Evolutionary conservation across 495 filamentous ascomycete species (phyloP).

Genomic region (Hypoxylon rickii): DNA sequence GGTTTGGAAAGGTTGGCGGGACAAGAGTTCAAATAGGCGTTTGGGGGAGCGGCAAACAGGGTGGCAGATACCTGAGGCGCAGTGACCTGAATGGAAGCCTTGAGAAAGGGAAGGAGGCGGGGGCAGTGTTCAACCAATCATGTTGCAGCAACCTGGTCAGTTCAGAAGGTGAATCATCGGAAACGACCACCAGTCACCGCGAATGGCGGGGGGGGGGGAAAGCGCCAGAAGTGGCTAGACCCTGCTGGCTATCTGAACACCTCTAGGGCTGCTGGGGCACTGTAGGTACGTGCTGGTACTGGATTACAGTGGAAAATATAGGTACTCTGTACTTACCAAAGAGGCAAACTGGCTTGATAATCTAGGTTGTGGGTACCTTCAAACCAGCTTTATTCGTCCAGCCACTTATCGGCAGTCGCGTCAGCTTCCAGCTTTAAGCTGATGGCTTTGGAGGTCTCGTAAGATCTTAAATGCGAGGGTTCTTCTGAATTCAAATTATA

Average conservation of each 20-base stretch:
- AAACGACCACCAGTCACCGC: slow-evolving; percentile 8
- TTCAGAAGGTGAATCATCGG: slow-evolving; percentile 37
- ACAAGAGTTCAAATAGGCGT: slow-evolving; percentile 20
- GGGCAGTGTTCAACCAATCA: slow-evolving; percentile 26
- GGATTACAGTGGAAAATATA: too few species aligned
- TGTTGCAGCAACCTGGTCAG: slow-evolving; percentile 1
- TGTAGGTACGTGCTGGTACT: too few species aligned
- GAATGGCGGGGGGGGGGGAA: slow-evolving; percentile 27
- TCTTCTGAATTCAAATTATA: too few species aligned
- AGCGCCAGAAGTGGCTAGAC: slow-evolving; percentile 25
- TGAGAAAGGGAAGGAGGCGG: slow-evolving; percentile 36
- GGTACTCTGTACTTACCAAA: slow-evolving; percentile 14
- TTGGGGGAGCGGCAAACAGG: slow-evolving; percentile 27
- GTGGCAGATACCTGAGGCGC: slow-evolving; percentile 31
- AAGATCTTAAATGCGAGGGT: too few species aligned
- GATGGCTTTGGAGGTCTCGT: too few species aligned
- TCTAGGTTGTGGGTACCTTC: slow-evolving; percentile 4
- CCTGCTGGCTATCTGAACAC: slow-evolving; percentile 5
- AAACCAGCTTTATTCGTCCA: slow-evolving; percentile 2
- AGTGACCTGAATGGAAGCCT: slow-evolving; percentile 38
- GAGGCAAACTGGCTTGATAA: slow-evolving; percentile 24
- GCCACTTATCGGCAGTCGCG: slow-evolving; percentile 11
- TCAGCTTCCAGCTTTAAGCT: too few species aligned
- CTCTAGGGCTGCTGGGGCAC: not conserved
- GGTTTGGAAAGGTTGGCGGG: slow-evolving; percentile 19